These are phyloP conservation scores for Symbiotaphrina buchneri DNA, from an alignment of 495 filamentous ascomycete species.

Conservation along the genomic window DNA sequence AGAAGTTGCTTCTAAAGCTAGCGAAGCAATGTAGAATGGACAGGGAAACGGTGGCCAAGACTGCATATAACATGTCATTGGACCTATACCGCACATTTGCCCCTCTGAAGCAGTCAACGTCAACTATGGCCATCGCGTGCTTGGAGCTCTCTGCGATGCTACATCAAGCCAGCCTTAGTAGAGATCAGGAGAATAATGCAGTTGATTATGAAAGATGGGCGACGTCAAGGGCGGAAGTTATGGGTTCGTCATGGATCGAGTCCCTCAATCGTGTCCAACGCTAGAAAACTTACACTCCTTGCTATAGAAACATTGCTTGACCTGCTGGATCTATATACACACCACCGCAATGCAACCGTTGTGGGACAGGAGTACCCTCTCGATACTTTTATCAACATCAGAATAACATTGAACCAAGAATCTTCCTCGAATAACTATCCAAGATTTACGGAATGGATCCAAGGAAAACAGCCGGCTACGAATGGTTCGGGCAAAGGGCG, in stretches of 20 bases:
- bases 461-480: conserved; percentile 19
- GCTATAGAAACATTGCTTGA: conserved; percentile 57
- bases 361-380: conserved; percentile 48
- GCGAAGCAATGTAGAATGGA: conserved; percentile 24
- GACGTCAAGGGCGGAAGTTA: conserved; percentile 42
- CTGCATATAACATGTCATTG: conserved; percentile 59
- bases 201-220: conserved; percentile 29
- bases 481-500: conserved; percentile 14
- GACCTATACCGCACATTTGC: conserved; percentile 86
- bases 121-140: conserved; percentile 59
- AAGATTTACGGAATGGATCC: conserved; percentile 25
- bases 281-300: conserved; percentile 1
- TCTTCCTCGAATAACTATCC: conserved; percentile 27
- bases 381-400: conserved; percentile 57
- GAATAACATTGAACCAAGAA: conserved; percentile 69
- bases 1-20: conserved; percentile 63
- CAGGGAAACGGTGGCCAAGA: conserved; percentile 29
- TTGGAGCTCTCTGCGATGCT: conserved; percentile 60
- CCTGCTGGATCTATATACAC: conserved; percentile 68
- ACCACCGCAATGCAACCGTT: conserved; percentile 47
- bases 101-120: conserved; percentile 66
- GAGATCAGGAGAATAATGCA: conserved; percentile 12
- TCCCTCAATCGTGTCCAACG: conserved; percentile 1
- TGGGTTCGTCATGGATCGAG: conserved; percentile 20
- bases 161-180: conserved; percentile 22